A percentile compares a stretch with the other conserved stretches of the same genome.
Evolutionary conservation across 768 basidiomycete species (phyloP).

Genomic region (Psilocybe subaeruginosa): DNA sequence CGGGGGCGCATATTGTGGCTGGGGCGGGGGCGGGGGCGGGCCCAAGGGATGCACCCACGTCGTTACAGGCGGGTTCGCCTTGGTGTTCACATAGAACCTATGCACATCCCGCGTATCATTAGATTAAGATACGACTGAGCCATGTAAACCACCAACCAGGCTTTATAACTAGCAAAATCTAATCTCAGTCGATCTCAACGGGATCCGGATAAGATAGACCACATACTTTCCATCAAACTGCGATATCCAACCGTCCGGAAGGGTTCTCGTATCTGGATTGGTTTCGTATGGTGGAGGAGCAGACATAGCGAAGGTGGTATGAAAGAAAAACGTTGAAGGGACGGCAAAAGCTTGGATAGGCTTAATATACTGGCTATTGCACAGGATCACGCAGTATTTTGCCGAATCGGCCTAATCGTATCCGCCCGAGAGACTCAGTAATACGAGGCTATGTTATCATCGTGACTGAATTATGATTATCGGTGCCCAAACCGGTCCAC

Average conservation of each 20-base stretch:
- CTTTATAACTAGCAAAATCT: conserved; percentile 43
- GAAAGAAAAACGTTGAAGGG: neutral
- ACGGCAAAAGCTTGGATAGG: conserved; percentile 1
- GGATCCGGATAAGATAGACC: conserved; percentile 22
- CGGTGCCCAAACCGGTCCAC: conserved; percentile 22
- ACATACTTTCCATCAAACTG: conserved; percentile 72
- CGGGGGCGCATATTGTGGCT: conserved; percentile 41
- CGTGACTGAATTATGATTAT: conserved; percentile 24
- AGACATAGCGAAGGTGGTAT: conserved; percentile 35
- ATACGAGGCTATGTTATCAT: conserved; percentile 4
- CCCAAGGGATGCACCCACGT: conserved; percentile 77
- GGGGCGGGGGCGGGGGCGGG: conserved; percentile 43
- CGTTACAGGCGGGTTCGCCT: conserved; percentile 60
- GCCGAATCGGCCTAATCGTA: conserved; percentile 6
- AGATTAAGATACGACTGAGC: no score
- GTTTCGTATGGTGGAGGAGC: conserved; percentile 42
- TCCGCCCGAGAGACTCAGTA: neutral
- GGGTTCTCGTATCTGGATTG: conserved; percentile 61
- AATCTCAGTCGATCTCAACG: conserved; percentile 19
- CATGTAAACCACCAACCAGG: conserved; percentile 51
- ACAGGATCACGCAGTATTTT: conserved; percentile 33
- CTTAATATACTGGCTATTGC: conserved; percentile 19
- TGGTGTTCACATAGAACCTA: conserved; percentile 83
- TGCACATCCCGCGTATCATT: neutral
- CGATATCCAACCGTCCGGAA: conserved; percentile 70